phyloP scores from a whole-genome alignment of 1,284 basidiomycete species.

The Xerocomus tenax region DNA sequence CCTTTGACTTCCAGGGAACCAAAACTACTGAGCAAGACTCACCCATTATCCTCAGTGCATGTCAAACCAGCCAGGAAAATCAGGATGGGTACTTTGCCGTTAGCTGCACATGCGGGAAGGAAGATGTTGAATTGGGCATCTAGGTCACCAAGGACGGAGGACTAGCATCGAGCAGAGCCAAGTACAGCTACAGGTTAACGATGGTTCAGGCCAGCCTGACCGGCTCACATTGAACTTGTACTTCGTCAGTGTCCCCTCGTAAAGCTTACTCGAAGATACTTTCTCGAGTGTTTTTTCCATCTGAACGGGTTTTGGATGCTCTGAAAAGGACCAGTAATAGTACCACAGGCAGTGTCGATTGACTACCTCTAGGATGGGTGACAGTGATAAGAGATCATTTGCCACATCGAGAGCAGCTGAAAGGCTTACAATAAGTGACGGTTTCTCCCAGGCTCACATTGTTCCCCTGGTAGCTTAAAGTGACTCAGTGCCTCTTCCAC shows the following conservation, averaged over 20 bases:
- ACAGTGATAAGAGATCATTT: no score
- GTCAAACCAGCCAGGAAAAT: conserved; percentile 90
- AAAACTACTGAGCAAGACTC: conserved; percentile 15
- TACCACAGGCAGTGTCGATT: no score
- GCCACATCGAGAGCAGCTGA: no score
- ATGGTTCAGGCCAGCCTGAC: background rate
- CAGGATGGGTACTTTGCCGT: conserved; percentile 68
- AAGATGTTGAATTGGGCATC: conserved; percentile 85
- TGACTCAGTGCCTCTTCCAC: no score
- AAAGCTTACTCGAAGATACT: conserved; percentile 65
- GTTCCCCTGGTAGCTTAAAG: no score
- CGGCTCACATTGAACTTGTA: conserved; percentile 72
- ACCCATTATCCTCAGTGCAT: conserved; percentile 95
- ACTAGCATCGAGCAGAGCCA: conserved; percentile 31
- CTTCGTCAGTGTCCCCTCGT: conserved; percentile 73
- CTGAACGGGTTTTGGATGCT: background rate
- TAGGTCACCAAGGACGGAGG: conserved; percentile 70
- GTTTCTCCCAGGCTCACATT: no score
- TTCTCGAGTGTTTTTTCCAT: conserved; percentile 24
- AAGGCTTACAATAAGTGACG: no score
- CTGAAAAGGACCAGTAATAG: no score
- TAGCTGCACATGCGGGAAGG: conserved; percentile 59
- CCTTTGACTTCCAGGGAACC: background rate
- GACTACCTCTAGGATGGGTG: no score
- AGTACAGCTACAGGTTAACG: background rate